Conservation (phyloP, 129 eudicot genomes). For the Chrysanthemum seticuspe region DNA sequence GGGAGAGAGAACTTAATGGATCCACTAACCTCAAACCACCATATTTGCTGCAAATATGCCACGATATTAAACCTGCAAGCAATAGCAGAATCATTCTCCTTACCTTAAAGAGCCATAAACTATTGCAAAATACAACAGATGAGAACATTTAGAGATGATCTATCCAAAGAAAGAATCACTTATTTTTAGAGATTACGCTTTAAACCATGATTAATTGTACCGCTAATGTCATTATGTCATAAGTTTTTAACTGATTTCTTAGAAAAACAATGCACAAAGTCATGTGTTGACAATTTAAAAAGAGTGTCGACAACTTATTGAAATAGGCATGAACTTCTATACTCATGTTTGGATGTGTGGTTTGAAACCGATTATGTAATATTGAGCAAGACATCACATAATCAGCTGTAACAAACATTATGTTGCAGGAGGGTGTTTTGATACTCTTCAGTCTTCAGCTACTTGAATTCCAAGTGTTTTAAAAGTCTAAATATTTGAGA, state of each 20-base stretch:
- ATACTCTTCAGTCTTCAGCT: too few relatives aligned
- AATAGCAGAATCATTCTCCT: slow-evolving; percentile 29
- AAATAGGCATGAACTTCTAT: too few relatives aligned
- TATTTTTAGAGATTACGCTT: background rate
- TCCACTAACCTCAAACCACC: slow-evolving; percentile 96
- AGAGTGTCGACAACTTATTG: background rate
- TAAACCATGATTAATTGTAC: background rate
- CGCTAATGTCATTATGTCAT: too few relatives aligned
- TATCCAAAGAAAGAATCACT: background rate
- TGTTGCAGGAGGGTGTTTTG: too few relatives aligned
- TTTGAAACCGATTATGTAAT: too few relatives aligned
- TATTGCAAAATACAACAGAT: slow-evolving; percentile 4
- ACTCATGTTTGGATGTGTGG: too few relatives aligned
- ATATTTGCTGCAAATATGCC: slow-evolving; percentile 92
- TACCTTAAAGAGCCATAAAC: background rate
- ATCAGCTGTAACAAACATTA: too few relatives aligned
- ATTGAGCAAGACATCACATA: too few relatives aligned
- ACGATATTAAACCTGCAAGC: slow-evolving; percentile 66
- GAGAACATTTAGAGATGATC: background rate
- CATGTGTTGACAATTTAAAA: background rate
- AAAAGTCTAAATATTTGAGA: too few relatives aligned
- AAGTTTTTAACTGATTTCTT: background rate
- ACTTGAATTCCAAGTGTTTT: too few relatives aligned
- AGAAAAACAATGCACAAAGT: background rate
- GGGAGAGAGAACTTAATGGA: slow-evolving; percentile 66